These are phyloP conservation scores for Pascua guehoae DNA, from an alignment of 1,284 basidiomycete genomes.

Conservation along the genomic window DNA sequence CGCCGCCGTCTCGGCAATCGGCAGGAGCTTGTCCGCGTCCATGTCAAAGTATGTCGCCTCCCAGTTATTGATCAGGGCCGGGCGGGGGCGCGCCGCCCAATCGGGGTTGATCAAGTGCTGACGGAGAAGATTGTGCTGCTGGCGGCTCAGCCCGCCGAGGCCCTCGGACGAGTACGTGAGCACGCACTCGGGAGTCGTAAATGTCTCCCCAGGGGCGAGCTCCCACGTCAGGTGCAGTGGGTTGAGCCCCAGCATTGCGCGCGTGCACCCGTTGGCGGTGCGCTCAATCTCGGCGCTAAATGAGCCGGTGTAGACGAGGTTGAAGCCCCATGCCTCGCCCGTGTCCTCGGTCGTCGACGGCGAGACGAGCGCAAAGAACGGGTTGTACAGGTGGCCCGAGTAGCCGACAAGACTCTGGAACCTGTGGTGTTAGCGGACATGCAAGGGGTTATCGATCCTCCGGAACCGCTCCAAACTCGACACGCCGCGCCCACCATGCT, in stretches of 20 bases:
- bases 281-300: constrained; percentile 24
- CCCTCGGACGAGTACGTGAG: constrained; percentile 21
- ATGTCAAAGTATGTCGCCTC: constrained; percentile 36
- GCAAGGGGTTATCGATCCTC: neutral
- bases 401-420: constrained; percentile 27
- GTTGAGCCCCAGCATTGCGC: constrained; percentile 27
- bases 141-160: constrained; percentile 24
- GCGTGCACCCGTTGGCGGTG: constrained; percentile 14
- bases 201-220: constrained; percentile 20
- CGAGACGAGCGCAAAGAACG: constrained; percentile 25
- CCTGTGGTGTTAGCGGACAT: constrained; percentile 10
- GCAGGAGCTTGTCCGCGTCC: constrained; percentile 14
- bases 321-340: constrained; percentile 27
- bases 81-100: constrained; percentile 19
- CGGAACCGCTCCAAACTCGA: neutral
- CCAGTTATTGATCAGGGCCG: constrained; percentile 35
- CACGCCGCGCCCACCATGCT: neutral
- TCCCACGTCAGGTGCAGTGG: constrained; percentile 26
- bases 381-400: constrained; percentile 32
- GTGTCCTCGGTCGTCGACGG: constrained; percentile 19
- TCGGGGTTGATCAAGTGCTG: constrained; percentile 18
- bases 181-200: constrained; percentile 30
- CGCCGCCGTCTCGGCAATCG: constrained; percentile 21
- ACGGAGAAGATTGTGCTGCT: constrained; percentile 25
- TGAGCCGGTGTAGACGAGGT: constrained; percentile 29